Percentiles rank a stretch among this genome's conserved stretches.
These are phyloP conservation scores for Croton laevigatus DNA, from an alignment of 441 rosid genomes.

Conservation along the genomic window DNA sequence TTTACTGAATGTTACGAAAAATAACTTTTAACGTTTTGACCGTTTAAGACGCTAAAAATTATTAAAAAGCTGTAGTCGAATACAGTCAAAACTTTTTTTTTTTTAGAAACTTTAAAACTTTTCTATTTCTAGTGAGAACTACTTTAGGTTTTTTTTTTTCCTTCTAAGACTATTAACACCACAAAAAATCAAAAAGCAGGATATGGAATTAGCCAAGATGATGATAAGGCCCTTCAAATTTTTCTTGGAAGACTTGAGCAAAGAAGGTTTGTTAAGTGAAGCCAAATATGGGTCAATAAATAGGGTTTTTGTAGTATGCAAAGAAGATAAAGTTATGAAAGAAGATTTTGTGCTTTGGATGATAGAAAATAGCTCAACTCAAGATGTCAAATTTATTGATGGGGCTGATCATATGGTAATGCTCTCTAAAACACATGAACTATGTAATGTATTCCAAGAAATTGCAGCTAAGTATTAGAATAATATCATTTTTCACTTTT, in stretches of 20 bases:
- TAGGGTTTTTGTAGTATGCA: background rate
- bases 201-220: background rate
- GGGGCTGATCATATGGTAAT: conserved; percentile 33
- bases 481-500: too few relatives aligned
- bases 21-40: too few relatives aligned
- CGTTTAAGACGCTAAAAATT: too few relatives aligned
- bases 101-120: too few relatives aligned
- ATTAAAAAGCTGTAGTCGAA: too few relatives aligned
- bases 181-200: background rate
- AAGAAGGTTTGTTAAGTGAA: background rate
- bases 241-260: background rate
- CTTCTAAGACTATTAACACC: too few relatives aligned
- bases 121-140: too few relatives aligned
- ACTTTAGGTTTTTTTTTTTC: too few relatives aligned
- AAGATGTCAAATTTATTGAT: conserved; percentile 18
- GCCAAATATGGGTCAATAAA: background rate
- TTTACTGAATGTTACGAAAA: too few relatives aligned
- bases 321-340: background rate
- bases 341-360: conserved; percentile 8
- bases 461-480: conserved; percentile 15
- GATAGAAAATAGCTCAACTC: conserved; percentile 17
- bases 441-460: conserved; percentile 4
- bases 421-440: conserved; percentile 25
- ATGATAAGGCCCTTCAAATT: background rate
- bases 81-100: too few relatives aligned